phyloP scores from a whole-genome alignment of 805 yeast species.

The Candida pseudoglaebosa region DNA sequence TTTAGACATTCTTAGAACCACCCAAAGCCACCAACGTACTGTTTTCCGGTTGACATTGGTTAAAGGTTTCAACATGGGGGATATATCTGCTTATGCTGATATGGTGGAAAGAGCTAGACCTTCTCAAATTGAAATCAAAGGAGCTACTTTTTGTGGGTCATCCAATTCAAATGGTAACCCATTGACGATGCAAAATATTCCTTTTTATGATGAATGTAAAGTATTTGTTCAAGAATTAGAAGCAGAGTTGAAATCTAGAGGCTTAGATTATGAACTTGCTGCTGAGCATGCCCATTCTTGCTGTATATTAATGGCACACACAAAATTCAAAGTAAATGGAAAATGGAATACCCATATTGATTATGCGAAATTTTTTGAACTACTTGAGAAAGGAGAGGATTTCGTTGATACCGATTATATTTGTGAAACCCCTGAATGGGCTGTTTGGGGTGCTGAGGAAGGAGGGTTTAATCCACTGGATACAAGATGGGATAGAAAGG shows the following conservation, averaged over 20 bases:
- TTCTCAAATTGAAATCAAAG: constrained; percentile 86
- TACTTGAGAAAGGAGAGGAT: constrained; percentile 59
- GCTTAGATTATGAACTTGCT: constrained; percentile 74
- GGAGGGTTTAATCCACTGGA: constrained; percentile 92
- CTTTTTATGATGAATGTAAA: constrained; percentile 88
- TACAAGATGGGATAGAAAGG: constrained; percentile 61
- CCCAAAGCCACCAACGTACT: constrained; percentile 79
- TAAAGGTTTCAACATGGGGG: constrained; percentile 87
- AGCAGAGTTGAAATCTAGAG: constrained; percentile 59
- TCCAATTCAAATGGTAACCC: constrained; percentile 82
- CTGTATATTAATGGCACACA: constrained; percentile 80
- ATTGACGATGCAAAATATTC: constrained; percentile 91
- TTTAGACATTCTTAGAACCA: constrained; percentile 69
- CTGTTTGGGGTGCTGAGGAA: constrained; percentile 76
- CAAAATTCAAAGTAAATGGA: constrained; percentile 62
- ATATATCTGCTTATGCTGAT: constrained; percentile 78
- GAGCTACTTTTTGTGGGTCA: constrained; percentile 94
- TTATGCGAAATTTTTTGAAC: constrained; percentile 68
- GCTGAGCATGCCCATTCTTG: constrained; percentile 96
- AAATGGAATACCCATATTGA: constrained; percentile 90
- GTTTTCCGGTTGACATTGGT: constrained; percentile 88
- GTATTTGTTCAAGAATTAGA: constrained; percentile 64
- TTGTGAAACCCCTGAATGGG: constrained; percentile 84
- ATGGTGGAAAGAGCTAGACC: constrained; percentile 79
- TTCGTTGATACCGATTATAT: constrained; percentile 80